Base-by-base conservation (phyloP, 1,284 basidiomycete species). In the Leccinum fuscescens region DNA sequence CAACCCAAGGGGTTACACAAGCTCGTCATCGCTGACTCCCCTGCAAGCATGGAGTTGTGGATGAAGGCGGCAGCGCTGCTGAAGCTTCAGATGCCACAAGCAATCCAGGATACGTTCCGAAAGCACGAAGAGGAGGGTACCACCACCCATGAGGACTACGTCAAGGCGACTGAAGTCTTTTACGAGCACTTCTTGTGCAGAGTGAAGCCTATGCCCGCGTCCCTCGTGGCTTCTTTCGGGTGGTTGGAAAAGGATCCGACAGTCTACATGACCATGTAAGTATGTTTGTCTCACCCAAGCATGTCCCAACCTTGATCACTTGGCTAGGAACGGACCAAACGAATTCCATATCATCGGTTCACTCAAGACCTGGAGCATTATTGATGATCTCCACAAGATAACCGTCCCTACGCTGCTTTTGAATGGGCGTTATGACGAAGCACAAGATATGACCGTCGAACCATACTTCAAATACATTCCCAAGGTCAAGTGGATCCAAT, bases 371-470 rank as follows among this genome's bases (percentile, higher is more conserved):
- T 86, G 82, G 83, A 74, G 73, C 8, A 73, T 83, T 49, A 67
- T 81, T 11, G 70, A 78, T 17, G 72, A 79, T 5, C 59, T 81
- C 22, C 74, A 78, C 65, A 78, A 76, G 54, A 82, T 86, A 64
- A 67, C 65, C 3, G 77, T 75, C 3, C 76, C 82, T 3, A 84
- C 82, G 1, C 69, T 86, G n/a, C 61, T 87, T 24, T 69, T 80
- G 48, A 86, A 84, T 55, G 81, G 82, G 6, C 72, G 69, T 12
- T 77, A 79, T 56, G 85, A 86, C 60, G 78, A 82, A 66, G 81
- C 79, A 9, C 77, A 79, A 44, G 83, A 85, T 65, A 66, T 67
- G 8, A 66, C 68, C 17, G 71, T 85, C 44, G 62, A 67, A 5
- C 81, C 81, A 4, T 82, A 77, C 66, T 84, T 84, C 64, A 65